Evolutionary conservation across 805 yeast genomes (phyloP).

Genomic region (Priceomyces haplophilus): DNA sequence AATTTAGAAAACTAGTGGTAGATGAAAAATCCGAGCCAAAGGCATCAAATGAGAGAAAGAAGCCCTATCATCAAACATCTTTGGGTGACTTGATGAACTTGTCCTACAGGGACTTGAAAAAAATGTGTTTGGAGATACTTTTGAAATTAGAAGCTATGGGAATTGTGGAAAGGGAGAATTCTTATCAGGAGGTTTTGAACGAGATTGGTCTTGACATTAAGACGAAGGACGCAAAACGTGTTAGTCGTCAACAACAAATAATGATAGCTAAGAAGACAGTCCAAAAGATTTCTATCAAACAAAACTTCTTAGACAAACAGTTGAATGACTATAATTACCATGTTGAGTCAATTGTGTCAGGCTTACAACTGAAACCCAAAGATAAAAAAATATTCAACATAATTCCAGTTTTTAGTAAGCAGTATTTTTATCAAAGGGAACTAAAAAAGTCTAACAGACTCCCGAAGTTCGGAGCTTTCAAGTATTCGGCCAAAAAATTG

Average conservation of each 20-base stretch:
- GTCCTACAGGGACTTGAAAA: slow-evolving; percentile 74
- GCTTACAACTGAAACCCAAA: slow-evolving; percentile 43
- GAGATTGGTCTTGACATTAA: slow-evolving; percentile 79
- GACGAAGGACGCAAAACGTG: slow-evolving; percentile 44
- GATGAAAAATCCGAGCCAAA: slow-evolving; percentile 35
- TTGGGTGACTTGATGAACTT: slow-evolving; percentile 48
- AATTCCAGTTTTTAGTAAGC: slow-evolving; percentile 61
- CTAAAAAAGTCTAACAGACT: slow-evolving; percentile 62
- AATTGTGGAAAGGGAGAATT: slow-evolving; percentile 59
- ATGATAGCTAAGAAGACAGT: slow-evolving; percentile 41
- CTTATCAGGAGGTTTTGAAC: slow-evolving; percentile 75
- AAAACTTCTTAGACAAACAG: slow-evolving; percentile 42
- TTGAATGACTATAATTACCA: slow-evolving; percentile 47
- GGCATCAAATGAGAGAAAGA: slow-evolving; percentile 36
- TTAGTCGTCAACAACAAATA: slow-evolving; percentile 39
- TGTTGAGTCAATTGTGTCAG: slow-evolving; percentile 41
- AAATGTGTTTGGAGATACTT: slow-evolving; percentile 67
- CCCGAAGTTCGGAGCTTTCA: slow-evolving; percentile 74
- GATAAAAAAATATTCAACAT: slow-evolving; percentile 48
- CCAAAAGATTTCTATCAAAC: slow-evolving; percentile 43
- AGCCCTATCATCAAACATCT: slow-evolving; percentile 44
- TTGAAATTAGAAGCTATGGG: slow-evolving; percentile 73
- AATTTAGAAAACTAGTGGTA: slow-evolving; percentile 53
- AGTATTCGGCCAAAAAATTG: slow-evolving; percentile 71
- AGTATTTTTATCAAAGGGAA: slow-evolving; percentile 71